Conservation (phyloP, 129 eudicot species). For the Oenanthe sinensis region DNA sequence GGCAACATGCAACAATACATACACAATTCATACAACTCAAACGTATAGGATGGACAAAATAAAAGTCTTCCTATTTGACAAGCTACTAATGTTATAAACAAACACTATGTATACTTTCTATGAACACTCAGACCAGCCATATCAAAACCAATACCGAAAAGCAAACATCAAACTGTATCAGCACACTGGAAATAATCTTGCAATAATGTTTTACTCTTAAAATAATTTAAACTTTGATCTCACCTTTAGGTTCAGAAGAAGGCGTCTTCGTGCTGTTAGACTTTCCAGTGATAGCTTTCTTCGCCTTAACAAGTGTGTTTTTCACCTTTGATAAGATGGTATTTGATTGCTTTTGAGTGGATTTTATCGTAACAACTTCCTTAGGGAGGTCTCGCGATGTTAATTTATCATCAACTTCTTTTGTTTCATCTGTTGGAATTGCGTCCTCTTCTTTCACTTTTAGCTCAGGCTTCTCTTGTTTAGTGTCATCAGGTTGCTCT, state of each 20-base stretch:
- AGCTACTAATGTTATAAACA: conserved; percentile 7
- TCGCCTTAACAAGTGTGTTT: conserved; percentile 83
- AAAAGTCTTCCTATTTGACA: conserved; percentile 18
- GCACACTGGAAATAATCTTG: conserved; percentile 15
- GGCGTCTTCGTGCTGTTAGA: conserved; percentile 39
- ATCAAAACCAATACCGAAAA: conserved; percentile 7
- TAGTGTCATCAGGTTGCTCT: conserved; percentile 22
- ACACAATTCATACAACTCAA: conserved; percentile 14
- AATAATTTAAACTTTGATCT: conserved; percentile 15
- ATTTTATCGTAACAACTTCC: conserved; percentile 46
- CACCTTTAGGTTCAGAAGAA: conserved; percentile 36
- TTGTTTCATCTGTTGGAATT: conserved; percentile 13
- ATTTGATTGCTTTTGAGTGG: conserved; percentile 49
- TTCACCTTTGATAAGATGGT: conserved; percentile 69
- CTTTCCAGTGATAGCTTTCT: conserved; percentile 79
- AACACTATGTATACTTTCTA: conserved; percentile 15
- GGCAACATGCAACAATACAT: conserved; percentile 15
- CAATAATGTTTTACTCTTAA: background rate
- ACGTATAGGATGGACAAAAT: conserved; percentile 10
- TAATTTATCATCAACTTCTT: conserved; percentile 14
- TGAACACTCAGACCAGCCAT: conserved; percentile 14
- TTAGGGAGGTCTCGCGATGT: conserved; percentile 21
- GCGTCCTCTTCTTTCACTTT: conserved; percentile 21
- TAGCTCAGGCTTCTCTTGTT: conserved; percentile 23
- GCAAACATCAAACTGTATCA: conserved; percentile 13